Evolutionary conservation across 2,329 filamentous ascomycete genomes (phyloP).

Genomic region (Aphanocladium album): DNA sequence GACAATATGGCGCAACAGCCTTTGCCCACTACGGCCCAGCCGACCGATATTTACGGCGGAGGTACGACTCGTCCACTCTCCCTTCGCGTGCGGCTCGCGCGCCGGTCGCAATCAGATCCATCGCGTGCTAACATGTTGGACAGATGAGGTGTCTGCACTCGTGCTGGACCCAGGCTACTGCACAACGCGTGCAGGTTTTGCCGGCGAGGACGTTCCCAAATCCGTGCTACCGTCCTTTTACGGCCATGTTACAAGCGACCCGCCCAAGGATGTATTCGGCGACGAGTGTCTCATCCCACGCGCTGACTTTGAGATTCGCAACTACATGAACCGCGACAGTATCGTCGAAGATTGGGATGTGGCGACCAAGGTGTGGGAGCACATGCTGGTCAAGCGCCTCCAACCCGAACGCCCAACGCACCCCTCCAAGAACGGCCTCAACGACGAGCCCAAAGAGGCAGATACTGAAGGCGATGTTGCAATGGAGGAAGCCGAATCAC

Average conservation of each 20-base stretch:
- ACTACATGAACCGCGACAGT: constrained; percentile 85
- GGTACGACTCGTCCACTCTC: constrained; percentile 35
- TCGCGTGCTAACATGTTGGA: constrained; percentile 12
- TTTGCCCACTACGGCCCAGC: constrained; percentile 50
- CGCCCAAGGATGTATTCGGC: constrained; percentile 66
- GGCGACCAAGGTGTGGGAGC: constrained; percentile 85
- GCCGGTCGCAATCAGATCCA: not conserved
- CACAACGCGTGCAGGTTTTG: constrained; percentile 88
- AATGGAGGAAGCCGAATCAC: constrained; percentile 46
- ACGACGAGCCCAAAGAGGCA: constrained; percentile 57
- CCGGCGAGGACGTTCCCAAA: constrained; percentile 95
- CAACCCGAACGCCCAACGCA: constrained; percentile 69
- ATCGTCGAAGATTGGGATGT: constrained; percentile 96
- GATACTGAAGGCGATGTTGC: constrained; percentile 58
- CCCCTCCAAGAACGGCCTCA: constrained; percentile 72
- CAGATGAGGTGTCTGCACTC: constrained; percentile 95
- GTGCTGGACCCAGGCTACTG: constrained; percentile 94
- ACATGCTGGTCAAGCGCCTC: constrained; percentile 81
- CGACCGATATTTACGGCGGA: constrained; percentile 60
- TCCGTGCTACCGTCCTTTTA: constrained; percentile 89
- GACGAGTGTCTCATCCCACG: constrained; percentile 83
- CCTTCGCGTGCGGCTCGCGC: constrained; percentile 10
- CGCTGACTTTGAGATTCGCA: constrained; percentile 74
- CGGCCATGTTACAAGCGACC: constrained; percentile 49
- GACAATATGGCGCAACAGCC: constrained; percentile 51